phyloP scores from a whole-genome alignment of 768 basidiomycete genomes.

The Lentinula raphanica region DNA sequence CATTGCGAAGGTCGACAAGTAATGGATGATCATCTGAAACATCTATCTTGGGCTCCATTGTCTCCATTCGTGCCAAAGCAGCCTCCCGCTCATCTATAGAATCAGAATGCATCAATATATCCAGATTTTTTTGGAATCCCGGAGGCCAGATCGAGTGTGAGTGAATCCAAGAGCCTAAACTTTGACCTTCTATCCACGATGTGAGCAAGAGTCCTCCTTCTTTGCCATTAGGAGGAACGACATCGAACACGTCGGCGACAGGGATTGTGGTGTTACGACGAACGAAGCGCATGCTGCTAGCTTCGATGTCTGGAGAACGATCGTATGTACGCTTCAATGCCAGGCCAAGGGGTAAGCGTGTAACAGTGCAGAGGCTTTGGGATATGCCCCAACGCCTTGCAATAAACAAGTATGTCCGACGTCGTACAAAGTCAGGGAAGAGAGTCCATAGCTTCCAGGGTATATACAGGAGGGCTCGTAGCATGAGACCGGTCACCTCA shows the following conservation, averaged over 20 bases:
- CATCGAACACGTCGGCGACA: slow-evolving; percentile 15
- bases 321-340: not conserved
- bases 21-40: not conserved
- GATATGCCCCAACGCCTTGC: not conserved
- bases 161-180: not conserved
- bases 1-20: slow-evolving; percentile 5
- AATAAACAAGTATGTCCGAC: not conserved
- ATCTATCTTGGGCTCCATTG: not conserved
- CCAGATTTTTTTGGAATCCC: not conserved
- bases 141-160: not conserved
- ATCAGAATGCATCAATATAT: not conserved
- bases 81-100: not conserved
- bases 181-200: slow-evolving; percentile 16
- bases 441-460: not conserved
- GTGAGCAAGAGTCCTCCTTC: slow-evolving; percentile 10
- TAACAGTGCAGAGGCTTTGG: not conserved
- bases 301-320: slow-evolving; percentile 10
- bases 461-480: not conserved
- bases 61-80: not conserved
- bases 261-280: slow-evolving; percentile 18
- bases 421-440: not conserved
- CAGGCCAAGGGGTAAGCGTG: not conserved
- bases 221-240: slow-evolving; percentile 1
- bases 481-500: no score
- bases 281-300: slow-evolving; percentile 17